phyloP scores from a whole-genome alignment of 169 alveolate genomes.

The Cryptosporidium meleagridis region DNA sequence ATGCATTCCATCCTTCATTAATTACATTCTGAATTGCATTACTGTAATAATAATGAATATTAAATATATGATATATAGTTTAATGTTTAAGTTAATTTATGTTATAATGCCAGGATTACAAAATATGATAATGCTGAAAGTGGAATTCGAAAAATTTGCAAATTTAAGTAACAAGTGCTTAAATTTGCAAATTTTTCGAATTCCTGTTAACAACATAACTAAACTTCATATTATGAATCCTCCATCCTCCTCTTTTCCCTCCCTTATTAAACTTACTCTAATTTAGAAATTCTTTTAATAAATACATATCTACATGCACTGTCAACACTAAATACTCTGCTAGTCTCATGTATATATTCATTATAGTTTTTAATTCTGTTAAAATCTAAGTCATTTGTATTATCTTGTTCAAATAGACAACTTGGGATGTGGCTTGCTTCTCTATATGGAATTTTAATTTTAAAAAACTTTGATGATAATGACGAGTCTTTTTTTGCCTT shows the following conservation, averaged over 20 bases:
- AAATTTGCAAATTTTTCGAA: neutral
- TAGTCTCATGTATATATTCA: conserved; percentile 51
- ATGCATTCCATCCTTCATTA: conserved; percentile 51
- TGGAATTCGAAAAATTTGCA: too few relatives aligned
- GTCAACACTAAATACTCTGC: conserved; percentile 46
- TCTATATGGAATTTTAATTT: conserved; percentile 36
- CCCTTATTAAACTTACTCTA: conserved; percentile 26
- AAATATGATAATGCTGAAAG: neutral
- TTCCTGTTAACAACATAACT: neutral
- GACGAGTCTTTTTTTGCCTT: neutral
- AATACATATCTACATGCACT: conserved; percentile 30
- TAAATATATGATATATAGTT: neutral
- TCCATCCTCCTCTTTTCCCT: too few relatives aligned
- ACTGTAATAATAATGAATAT: neutral
- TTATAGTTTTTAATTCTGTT: neutral
- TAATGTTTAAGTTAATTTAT: neutral
- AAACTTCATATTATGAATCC: neutral
- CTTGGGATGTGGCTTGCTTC: conserved; percentile 37
- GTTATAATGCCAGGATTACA: neutral
- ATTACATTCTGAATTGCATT: conserved; percentile 35
- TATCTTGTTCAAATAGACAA: conserved; percentile 13
- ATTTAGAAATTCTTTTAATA: conserved; percentile 24
- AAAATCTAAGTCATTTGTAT: neutral
- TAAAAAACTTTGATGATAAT: neutral
- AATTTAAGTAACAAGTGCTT: neutral